Percentiles rank a stretch among this genome's conserved stretches.
phyloP scores from a whole-genome alignment of 768 basidiomycete species.

The Termitomyces sp. region DNA sequence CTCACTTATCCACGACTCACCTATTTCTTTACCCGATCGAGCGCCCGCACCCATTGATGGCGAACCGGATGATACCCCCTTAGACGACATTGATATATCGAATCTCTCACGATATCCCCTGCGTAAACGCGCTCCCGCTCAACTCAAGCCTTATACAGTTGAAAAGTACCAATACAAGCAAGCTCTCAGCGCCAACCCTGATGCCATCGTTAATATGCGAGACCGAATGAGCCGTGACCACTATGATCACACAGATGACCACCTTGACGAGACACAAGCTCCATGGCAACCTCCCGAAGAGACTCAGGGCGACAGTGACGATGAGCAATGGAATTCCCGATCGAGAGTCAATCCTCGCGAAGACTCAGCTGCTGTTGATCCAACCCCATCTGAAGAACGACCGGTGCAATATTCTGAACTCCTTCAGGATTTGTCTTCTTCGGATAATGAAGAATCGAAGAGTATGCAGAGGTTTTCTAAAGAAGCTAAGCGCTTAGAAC shows the following conservation, averaged over 20 bases:
- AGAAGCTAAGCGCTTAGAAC: constrained; percentile 23
- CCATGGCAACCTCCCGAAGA: constrained; percentile 18
- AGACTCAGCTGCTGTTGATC: neutral
- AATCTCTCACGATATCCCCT: constrained; percentile 43
- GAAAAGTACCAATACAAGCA: constrained; percentile 50
- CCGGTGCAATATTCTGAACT: constrained; percentile 27
- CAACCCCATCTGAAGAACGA: neutral
- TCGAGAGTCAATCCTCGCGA: neutral
- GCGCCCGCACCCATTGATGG: neutral
- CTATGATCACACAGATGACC: constrained; percentile 22
- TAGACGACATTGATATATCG: constrained; percentile 1
- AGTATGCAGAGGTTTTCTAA: constrained; percentile 25
- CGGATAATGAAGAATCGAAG: constrained; percentile 35
- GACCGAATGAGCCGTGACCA: constrained; percentile 18
- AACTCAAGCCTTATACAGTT: constrained; percentile 57
- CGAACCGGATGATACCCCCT: neutral
- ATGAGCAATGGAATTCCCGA: neutral
- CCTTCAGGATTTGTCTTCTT: constrained; percentile 31
- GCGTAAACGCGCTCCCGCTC: constrained; percentile 48
- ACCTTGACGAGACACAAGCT: constrained; percentile 25
- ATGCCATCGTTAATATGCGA: constrained; percentile 57
- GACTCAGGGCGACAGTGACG: constrained; percentile 15
- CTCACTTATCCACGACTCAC: neutral
- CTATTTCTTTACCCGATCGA: neutral
- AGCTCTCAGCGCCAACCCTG: constrained; percentile 50